Evolutionary conservation across 768 basidiomycete genomes (phyloP).

Genomic region (Leccinum obscurum): DNA sequence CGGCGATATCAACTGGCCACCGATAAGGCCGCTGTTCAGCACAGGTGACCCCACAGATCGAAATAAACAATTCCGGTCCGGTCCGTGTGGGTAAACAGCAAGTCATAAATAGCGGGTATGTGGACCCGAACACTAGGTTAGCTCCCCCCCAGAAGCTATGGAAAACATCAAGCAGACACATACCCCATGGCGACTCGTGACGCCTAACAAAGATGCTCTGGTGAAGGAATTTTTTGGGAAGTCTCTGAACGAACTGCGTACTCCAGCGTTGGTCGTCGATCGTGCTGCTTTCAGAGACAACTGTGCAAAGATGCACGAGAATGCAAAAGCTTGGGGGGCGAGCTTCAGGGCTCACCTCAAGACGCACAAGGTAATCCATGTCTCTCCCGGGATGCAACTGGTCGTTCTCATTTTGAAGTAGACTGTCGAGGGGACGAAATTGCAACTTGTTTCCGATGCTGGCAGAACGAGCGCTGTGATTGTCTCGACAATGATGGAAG

Average conservation of each 20-base stretch:
- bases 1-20: background rate
- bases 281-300: slow-evolving; percentile 69
- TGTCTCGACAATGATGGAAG: slow-evolving; percentile 83
- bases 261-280: slow-evolving; percentile 80
- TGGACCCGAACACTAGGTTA: background rate
- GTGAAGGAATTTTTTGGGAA: slow-evolving; percentile 58
- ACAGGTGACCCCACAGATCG: background rate
- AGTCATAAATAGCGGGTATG: slow-evolving; percentile 5
- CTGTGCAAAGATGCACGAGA: slow-evolving; percentile 70
- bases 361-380: slow-evolving; percentile 64
- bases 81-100: slow-evolving; percentile 1
- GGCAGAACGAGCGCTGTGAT: slow-evolving; percentile 62
- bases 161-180: slow-evolving; percentile 40
- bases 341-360: slow-evolving; percentile 83
- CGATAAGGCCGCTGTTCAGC: background rate
- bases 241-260: slow-evolving; percentile 57
- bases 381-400: background rate
- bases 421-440: slow-evolving; percentile 73
- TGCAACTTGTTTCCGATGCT: slow-evolving; percentile 61
- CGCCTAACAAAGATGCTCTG: slow-evolving; percentile 50
- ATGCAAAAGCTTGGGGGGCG: slow-evolving; percentile 65
- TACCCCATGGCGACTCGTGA: slow-evolving; percentile 43
- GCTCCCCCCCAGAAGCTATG: slow-evolving; percentile 17
- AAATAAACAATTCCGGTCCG: slow-evolving; percentile 10
- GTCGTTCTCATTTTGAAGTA: slow-evolving; percentile 28